A percentile compares a stretch with the other conserved stretches of the same genome.
Evolutionary conservation across 345 rosid species (phyloP).

Genomic region (Brassica carinata): DNA sequence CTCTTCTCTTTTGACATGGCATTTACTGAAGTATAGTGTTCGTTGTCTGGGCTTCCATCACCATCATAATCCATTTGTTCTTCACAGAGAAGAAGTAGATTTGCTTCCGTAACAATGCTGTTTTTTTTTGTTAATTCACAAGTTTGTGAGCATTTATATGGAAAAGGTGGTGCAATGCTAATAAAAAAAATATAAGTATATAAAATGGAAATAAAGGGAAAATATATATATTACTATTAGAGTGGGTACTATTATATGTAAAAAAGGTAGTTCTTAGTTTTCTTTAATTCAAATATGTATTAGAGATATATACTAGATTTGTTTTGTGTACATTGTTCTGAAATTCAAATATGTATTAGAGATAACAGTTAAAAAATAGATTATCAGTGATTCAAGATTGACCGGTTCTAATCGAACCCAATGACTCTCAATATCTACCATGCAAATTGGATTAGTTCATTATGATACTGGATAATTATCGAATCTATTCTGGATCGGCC

Average conservation of each 20-base stretch:
- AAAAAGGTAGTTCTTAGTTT: not conserved
- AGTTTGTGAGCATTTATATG: slow-evolving; percentile 15
- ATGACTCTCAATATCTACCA: no score
- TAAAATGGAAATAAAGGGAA: not conserved
- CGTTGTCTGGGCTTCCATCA: slow-evolving; percentile 46
- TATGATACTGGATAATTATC: not conserved
- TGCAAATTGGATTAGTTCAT: not conserved
- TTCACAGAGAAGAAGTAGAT: not conserved
- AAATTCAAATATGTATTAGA: not conserved
- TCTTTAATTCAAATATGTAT: not conserved
- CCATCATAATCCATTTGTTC: slow-evolving; percentile 21
- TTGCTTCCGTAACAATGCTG: not conserved
- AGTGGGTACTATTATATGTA: not conserved
- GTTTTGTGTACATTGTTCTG: slow-evolving; percentile 1
- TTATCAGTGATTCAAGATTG: no score
- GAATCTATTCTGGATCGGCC: not conserved
- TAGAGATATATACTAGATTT: not conserved
- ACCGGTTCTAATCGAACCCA: no score
- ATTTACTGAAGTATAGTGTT: slow-evolving; percentile 32
- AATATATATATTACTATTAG: not conserved
- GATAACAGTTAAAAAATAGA: no score
- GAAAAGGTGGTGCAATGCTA: not conserved
- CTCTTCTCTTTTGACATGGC: slow-evolving; percentile 30
- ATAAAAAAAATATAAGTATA: not conserved
- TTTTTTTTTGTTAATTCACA: slow-evolving; percentile 2